Conservation (phyloP, 352 stramenopile genomes). For the Pythium volutum region DNA sequence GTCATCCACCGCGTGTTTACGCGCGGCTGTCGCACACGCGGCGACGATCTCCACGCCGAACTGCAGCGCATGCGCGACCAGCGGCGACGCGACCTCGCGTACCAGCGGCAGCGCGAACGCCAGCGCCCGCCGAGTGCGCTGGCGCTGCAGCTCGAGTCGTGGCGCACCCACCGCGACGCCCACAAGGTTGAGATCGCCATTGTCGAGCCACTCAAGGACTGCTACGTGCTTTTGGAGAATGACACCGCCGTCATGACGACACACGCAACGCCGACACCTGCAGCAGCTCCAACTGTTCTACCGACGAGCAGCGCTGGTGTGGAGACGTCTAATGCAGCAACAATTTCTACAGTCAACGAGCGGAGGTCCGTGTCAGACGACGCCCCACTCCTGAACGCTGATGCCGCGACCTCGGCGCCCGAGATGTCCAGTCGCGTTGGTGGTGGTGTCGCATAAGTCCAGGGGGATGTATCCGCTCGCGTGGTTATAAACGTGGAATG, state of each 20-base stretch:
- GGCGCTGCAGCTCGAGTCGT: slow-evolving; percentile 24
- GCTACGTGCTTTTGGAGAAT: slow-evolving; percentile 19
- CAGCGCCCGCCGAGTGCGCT: slow-evolving; percentile 4
- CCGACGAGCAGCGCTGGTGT: not conserved
- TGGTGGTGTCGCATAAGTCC: not conserved
- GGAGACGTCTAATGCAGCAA: too few species aligned
- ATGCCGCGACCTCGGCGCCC: not conserved
- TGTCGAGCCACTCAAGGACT: slow-evolving; percentile 17
- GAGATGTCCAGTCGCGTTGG: not conserved
- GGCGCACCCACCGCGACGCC: slow-evolving; percentile 19
- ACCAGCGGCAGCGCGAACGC: not conserved
- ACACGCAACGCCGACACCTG: not conserved
- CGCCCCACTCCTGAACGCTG: not conserved
- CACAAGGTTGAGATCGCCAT: slow-evolving; percentile 20
- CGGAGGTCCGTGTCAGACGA: not conserved
- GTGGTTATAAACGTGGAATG: not conserved
- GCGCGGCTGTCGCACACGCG: not conserved
- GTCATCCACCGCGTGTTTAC: slow-evolving; percentile 10
- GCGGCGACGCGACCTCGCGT: not conserved
- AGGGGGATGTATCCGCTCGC: too few species aligned
- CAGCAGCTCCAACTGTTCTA: not conserved
- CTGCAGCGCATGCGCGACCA: slow-evolving; percentile 12
- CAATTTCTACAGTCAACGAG: not conserved
- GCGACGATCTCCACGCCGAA: slow-evolving; percentile 4
- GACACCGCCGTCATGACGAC: slow-evolving; percentile 1